These are phyloP conservation scores for Helminthosporium solani DNA, from an alignment of 2,329 filamentous ascomycete genomes.

Conservation along the genomic window DNA sequence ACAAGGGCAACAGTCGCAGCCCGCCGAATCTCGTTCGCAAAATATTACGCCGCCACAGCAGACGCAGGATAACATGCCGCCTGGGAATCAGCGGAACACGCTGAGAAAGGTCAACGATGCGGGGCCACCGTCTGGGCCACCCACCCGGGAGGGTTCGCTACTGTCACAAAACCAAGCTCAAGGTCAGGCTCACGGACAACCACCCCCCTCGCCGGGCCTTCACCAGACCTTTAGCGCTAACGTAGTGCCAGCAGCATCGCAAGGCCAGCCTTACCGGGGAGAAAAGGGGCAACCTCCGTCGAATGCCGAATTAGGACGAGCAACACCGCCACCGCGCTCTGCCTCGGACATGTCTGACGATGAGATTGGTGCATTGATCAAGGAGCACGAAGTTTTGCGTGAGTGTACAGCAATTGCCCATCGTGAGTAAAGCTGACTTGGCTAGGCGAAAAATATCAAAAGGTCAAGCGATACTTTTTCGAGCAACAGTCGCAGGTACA, in stretches of 20 bases:
- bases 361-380: slow-evolving; percentile 49
- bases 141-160: slow-evolving; percentile 38
- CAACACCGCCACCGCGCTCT: slow-evolving; percentile 49
- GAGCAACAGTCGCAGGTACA: slow-evolving; percentile 89
- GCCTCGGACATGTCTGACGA: slow-evolving; percentile 50
- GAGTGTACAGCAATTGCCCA: slow-evolving; percentile 19
- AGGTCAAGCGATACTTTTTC: slow-evolving; percentile 97
- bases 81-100: slow-evolving; percentile 30
- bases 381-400: slow-evolving; percentile 54
- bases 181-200: slow-evolving; percentile 40
- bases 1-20: slow-evolving; percentile 27
- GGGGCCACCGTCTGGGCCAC: slow-evolving; percentile 29
- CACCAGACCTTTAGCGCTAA: slow-evolving; percentile 47
- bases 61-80: slow-evolving; percentile 37
- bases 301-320: slow-evolving; percentile 39
- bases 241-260: slow-evolving; percentile 47
- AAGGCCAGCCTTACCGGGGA: slow-evolving; percentile 47
- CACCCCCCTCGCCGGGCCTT: slow-evolving; percentile 41
- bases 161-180: slow-evolving; percentile 37
- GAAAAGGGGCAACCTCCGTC: slow-evolving; percentile 34
- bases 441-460: slow-evolving; percentile 90
- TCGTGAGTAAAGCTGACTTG: slow-evolving; percentile 4
- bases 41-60: slow-evolving; percentile 34
- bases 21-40: slow-evolving; percentile 25
- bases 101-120: slow-evolving; percentile 38